Evolutionary conservation across 1,284 basidiomycete genomes (phyloP), one percentile per base, ranked within the genome.

Genomic region (Ganoderma resinaceum): DNA sequence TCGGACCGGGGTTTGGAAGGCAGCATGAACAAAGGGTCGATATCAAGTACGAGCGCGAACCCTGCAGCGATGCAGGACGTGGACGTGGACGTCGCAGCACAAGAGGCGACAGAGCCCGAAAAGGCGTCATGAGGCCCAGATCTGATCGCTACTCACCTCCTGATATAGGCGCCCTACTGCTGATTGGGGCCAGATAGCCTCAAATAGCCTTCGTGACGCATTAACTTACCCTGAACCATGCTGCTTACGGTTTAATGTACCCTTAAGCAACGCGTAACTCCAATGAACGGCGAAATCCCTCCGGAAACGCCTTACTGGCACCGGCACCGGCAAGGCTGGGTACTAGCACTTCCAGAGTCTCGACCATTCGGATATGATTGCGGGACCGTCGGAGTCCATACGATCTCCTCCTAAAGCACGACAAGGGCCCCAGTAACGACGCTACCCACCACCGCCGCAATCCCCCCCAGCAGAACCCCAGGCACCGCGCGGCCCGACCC

Each of bases 381-480:
- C 18, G 42, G 16, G 7, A 43, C 42, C 6, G 18, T 7, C 43
- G 4, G 2, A 7, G 43, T 23, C n/a, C n/a, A n/a, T 3, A 46
- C 43, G 43, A 46, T 23, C 43, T n/a, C 16, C 38, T 33, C 49
- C 64, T 60, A 68, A 14, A 68, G 43, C n/a, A 65, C 42, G n/a
- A 63, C 67, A n/a, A 68, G 23, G 16, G 63, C 66, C 29, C 67
- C 67, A 2, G 42, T 29, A 18, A 53, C 31, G 18, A 68, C 40
- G 42, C 67, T 59, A 20, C 67, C 63, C 7, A 68, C n/a, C 20
- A 65, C 35, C 16, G 60, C 59, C 33, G 57, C 35, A 9, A 61
- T 61, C 3, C 67, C 67, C 26, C 42, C 60, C 2, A 65, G 40
- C 26, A 68, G 42, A 9, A n/a, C 52, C 23, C 35, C 58, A 6